These are phyloP conservation scores for Paradendryphiella salina DNA, from an alignment of 2,329 filamentous ascomycete species.

Conservation along the genomic window DNA sequence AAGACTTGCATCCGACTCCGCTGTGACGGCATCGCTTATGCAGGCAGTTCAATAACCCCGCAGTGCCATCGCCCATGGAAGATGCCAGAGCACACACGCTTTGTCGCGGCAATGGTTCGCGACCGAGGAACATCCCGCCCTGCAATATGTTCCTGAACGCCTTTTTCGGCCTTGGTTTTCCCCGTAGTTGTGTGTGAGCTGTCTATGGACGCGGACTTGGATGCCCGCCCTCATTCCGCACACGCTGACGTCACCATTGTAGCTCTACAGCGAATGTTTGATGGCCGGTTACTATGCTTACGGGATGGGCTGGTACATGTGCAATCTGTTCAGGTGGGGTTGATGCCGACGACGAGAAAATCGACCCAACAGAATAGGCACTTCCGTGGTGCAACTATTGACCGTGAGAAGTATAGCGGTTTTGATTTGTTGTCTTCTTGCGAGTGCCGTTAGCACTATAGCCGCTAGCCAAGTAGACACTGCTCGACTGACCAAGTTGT, in stretches of 20 bases:
- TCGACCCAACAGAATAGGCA: slow-evolving; percentile 18
- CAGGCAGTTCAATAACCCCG: slow-evolving; percentile 3
- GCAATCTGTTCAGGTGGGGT: slow-evolving; percentile 2
- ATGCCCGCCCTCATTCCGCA: background rate
- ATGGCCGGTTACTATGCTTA: background rate
- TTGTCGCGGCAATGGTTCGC: slow-evolving; percentile 1
- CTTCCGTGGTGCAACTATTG: slow-evolving; percentile 25
- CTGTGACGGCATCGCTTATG: slow-evolving; percentile 12
- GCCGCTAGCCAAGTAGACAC: slow-evolving; percentile 23
- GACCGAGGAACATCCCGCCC: background rate
- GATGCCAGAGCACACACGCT: background rate
- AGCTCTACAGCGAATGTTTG: background rate
- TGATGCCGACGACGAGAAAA: slow-evolving; percentile 1
- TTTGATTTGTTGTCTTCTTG: slow-evolving; percentile 34
- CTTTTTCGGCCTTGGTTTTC: slow-evolving; percentile 3
- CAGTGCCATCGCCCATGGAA: slow-evolving; percentile 1
- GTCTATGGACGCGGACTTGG: background rate
- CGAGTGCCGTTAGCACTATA: slow-evolving; percentile 11
- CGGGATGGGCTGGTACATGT: background rate
- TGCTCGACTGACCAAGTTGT: slow-evolving; percentile 21
- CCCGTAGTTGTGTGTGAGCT: background rate
- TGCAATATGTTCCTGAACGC: slow-evolving; percentile 15
- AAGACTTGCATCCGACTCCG: slow-evolving; percentile 8
- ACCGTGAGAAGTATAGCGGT: slow-evolving; percentile 23
- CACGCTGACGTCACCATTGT: slow-evolving; percentile 11